Base-by-base conservation (phyloP, 2,329 filamentous ascomycete genomes). In the Sporothrix brasiliensis region DNA sequence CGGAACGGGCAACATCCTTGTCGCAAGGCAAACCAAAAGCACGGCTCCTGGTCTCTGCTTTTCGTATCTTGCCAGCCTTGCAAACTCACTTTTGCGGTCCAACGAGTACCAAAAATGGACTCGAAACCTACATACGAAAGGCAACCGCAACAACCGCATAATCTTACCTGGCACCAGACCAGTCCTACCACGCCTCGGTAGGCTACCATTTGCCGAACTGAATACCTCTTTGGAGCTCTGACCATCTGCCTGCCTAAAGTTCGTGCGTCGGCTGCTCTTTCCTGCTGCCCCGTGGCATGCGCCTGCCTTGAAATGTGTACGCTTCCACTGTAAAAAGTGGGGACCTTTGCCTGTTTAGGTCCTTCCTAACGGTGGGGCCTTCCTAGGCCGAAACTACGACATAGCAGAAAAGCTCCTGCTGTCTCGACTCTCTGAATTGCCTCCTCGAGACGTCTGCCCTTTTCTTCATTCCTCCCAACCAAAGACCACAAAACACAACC, bases 151-250 rank as follows among this genome's bases (percentile, higher is more conserved):
- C 34, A 34, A 34, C 34, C 34, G 34, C n/a, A n/a, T n/a, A n/a
- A n/a, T n/a, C 34, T 1, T 9, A 34, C 34, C 34, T 34, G 34
- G 5, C 34, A 5, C 56, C 56, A 30, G 27, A 30, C 56, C 34
- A 63, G 53, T 68, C 67, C 67, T 68, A 68, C 67, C 53, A 24
- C 53, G 11, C 10, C 4, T 60, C 53, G 21, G 27, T 60, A 39
- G 53, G 53, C 67, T 60, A 7, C 66, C 66, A 54, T 24, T 30
- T 34, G 16, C 21, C 7, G 39, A 56, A 16, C 19, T 14, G 21
- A 44, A 16, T 13, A 44, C 41, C 41, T 7, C 11, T 16, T 16
- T 44, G 41, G 41, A 16, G 10, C 14, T 39, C 24, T 24, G 34
- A 4, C 10, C 60, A 6, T 16, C 14, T 49, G 44, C 44, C 50